A percentile compares a stretch with the other conserved stretches of the same genome.
phyloP scores from a whole-genome alignment of 805 yeast species.

The Starmerella gropengiesseri region DNA sequence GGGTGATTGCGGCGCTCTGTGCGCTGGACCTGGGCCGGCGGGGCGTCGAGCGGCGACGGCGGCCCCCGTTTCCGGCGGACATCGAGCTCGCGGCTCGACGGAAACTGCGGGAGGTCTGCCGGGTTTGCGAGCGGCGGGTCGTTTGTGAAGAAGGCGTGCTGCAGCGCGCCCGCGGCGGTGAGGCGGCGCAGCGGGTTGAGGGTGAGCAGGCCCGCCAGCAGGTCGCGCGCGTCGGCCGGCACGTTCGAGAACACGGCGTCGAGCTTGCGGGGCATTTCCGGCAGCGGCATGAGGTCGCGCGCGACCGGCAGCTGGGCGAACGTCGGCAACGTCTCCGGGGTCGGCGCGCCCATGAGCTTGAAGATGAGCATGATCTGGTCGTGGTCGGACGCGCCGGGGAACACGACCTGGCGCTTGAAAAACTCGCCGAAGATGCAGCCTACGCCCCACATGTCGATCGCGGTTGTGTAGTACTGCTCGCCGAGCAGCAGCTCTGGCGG shows the following conservation, averaged over 20 bases:
- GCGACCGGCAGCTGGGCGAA: slow-evolving; percentile 45
- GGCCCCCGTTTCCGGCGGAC: slow-evolving; percentile 23
- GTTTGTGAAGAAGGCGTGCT: slow-evolving; percentile 54
- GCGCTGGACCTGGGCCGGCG: slow-evolving; percentile 27
- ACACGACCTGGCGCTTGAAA: slow-evolving; percentile 67
- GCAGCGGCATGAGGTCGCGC: slow-evolving; percentile 19
- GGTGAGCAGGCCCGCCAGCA: slow-evolving; percentile 51
- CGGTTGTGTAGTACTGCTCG: slow-evolving; percentile 76
- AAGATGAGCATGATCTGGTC: slow-evolving; percentile 82
- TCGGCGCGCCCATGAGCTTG: slow-evolving; percentile 71
- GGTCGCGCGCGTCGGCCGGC: slow-evolving; percentile 21
- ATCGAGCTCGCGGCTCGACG: slow-evolving; percentile 85
- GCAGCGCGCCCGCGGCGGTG: slow-evolving; percentile 69
- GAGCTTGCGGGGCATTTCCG: slow-evolving; percentile 31
- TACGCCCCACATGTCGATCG: slow-evolving; percentile 95
- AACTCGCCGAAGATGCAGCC: slow-evolving; percentile 94
- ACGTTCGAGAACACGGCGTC: slow-evolving; percentile 32
- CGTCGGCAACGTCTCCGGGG: slow-evolving; percentile 48
- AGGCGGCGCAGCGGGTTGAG: slow-evolving; percentile 63
- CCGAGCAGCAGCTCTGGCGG: slow-evolving; percentile 90
- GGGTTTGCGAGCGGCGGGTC: slow-evolving; percentile 56
- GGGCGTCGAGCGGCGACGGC: slow-evolving; percentile 11
- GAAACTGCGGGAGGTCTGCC: slow-evolving; percentile 52
- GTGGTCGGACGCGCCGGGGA: slow-evolving; percentile 74
- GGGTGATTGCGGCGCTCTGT: not conserved